Evolutionary conservation across 73 alveolate genomes (phyloP).

Genomic region (Blepharisma japonicum): DNA sequence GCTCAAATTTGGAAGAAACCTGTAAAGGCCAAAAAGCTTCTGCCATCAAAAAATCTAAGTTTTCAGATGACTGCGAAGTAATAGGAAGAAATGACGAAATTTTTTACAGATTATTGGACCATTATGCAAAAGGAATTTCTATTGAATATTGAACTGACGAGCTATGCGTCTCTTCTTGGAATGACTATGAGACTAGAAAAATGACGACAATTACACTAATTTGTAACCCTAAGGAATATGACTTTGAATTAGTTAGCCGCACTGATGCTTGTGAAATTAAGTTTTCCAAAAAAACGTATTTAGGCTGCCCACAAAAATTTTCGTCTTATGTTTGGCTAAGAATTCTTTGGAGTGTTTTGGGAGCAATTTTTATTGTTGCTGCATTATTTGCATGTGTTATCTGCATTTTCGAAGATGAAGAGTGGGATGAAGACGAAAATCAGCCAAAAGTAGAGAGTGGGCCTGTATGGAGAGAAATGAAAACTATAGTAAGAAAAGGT

Average conservation of each 20-base stretch:
- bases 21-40: slow-evolving; percentile 26
- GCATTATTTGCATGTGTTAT: too few relatives aligned
- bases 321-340: too few relatives aligned
- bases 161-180: not conserved
- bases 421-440: too few relatives aligned
- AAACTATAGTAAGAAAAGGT: too few relatives aligned
- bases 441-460: too few relatives aligned
- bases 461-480: too few relatives aligned
- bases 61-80: not conserved
- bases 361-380: too few relatives aligned
- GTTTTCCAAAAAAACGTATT: too few relatives aligned
- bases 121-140: not conserved
- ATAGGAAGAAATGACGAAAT: not conserved
- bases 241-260: not conserved
- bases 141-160: not conserved
- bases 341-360: too few relatives aligned
- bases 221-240: not conserved
- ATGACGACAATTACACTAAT: not conserved
- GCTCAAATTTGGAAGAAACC: slow-evolving; percentile 10
- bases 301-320: too few relatives aligned
- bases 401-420: too few relatives aligned
- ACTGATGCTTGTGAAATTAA: too few relatives aligned
- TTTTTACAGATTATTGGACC: not conserved
- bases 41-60: not conserved
- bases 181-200: not conserved